Evolutionary conservation across 179 eudicot genomes (phyloP), one percentile per base, ranked within the genome.

Genomic region (Pouteria campechiana): DNA sequence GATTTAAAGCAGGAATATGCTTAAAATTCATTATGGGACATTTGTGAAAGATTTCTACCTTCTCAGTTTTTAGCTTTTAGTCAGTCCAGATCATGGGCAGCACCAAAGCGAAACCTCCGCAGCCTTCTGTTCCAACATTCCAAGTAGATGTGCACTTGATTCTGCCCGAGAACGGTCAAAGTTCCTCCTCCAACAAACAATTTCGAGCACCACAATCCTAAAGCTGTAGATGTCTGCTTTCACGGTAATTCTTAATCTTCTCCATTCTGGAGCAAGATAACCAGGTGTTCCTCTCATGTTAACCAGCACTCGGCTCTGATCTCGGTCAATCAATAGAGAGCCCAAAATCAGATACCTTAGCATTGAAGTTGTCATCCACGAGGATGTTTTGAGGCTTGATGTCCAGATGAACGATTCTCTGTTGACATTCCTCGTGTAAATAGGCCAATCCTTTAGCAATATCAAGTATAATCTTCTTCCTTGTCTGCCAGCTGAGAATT

Each of bases 371-470:
- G 19, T 35, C 39, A 35, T 35, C 39, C 9, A 35, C 15, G 17
- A 35, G 39, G 7, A 35, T 35, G 39, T 35, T 35, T 35, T 35
- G 39, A 21, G 39, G 39, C 19, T 35, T 35, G 39, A 35, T 35
- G 3, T 35, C 39, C 19, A 35, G 9, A n/a, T 35, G 39, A 6
- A 1, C 1, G 15, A 35, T 35, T 16, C 17, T 35, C 9, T 35
- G 39, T 21, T 21, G 15, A 21, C 39, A 35, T 4, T 35, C 39
- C 17, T 35, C 39, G 17, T 35, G 39, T 8, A 35, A 21, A 35
- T 35, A 35, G 39, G 39, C 39, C 16, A 35, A n/a, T 35, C 39
- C 39, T n/a, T 35, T 35, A n/a, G 39, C 39, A 14, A 35, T 15
- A 11, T 35, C 20, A 15, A 35, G 10, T 1, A 35, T 16, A 15